These are phyloP conservation scores for Dalechampia spathulata DNA, from an alignment of 441 rosid species.

Conservation along the genomic window DNA sequence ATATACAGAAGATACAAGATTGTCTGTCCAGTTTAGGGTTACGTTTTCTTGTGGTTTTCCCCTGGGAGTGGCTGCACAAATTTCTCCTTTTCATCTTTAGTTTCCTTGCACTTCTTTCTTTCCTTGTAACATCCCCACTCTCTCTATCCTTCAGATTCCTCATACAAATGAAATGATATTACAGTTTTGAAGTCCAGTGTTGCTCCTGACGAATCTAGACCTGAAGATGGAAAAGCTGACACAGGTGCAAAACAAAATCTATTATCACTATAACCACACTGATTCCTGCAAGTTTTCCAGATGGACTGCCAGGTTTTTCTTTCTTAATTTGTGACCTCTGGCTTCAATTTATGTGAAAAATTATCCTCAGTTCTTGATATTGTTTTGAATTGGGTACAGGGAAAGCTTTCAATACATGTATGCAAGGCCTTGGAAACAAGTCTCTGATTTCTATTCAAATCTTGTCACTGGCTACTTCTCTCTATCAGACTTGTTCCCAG, in stretches of 20 bases:
- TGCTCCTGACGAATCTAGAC: too few species aligned
- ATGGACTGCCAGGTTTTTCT: conserved; percentile 62
- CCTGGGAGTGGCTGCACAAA: too few species aligned
- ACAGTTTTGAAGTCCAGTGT: too few species aligned
- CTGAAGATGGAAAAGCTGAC: too few species aligned
- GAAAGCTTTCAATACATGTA: conserved; percentile 71
- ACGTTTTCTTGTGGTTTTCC: too few species aligned
- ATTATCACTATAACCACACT: conserved; percentile 59
- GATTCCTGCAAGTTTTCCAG: conserved; percentile 59
- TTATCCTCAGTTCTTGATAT: not conserved
- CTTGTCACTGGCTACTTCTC: conserved; percentile 41
- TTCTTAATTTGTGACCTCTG: not conserved
- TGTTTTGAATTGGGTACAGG: conserved; percentile 18
- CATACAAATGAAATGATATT: too few species aligned
- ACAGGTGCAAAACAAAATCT: conserved; percentile 22
- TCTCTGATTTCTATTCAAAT: conserved; percentile 55
- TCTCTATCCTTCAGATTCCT: too few species aligned
- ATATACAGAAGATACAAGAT: too few species aligned
- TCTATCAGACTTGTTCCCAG: conserved; percentile 35
- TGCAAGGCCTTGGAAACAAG: conserved; percentile 71
- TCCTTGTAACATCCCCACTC: too few species aligned
- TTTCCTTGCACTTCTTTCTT: too few species aligned
- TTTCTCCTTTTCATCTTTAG: too few species aligned
- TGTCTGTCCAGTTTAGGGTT: too few species aligned
- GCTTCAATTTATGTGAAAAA: not conserved